A percentile compares a stretch with the other conserved stretches of the same genome.
Conservation (phyloP, 768 basidiomycete genomes). For the Boletus rubescentipes region DNA sequence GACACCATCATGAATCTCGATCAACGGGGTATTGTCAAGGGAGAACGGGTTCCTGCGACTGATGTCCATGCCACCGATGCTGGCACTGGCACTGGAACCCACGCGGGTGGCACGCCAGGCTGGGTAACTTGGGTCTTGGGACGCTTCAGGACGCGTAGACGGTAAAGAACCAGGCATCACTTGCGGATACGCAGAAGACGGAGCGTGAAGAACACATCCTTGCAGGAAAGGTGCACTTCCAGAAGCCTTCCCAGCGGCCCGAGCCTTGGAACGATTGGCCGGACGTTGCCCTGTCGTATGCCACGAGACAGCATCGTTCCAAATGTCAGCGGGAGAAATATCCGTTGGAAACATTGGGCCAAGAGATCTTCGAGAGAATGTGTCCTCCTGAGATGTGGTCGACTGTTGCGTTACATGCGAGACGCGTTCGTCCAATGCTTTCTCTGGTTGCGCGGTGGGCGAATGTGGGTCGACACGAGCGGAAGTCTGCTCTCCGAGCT, state of each 20-base stretch:
- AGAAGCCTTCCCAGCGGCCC: neutral
- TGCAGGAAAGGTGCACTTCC: neutral
- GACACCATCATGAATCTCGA: neutral
- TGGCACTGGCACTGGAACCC: neutral
- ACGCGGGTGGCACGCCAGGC: neutral
- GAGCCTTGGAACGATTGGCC: neutral
- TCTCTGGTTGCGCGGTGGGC: neutral
- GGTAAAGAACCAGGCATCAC: slow-evolving; percentile 28
- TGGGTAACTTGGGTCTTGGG: neutral
- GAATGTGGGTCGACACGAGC: neutral
- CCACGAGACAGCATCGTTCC: neutral
- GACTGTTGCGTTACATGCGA: neutral
- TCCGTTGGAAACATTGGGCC: neutral
- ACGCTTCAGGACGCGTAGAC: neutral
- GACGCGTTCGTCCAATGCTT: neutral
- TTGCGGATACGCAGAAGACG: slow-evolving; percentile 26
- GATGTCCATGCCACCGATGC: neutral
- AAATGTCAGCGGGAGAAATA: neutral
- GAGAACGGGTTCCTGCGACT: slow-evolving; percentile 6
- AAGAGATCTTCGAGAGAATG: neutral
- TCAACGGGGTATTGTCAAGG: neutral
- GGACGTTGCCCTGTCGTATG: neutral
- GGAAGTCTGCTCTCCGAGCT: slow-evolving; percentile 50
- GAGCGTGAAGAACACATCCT: slow-evolving; percentile 19
- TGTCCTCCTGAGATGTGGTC: slow-evolving; percentile 1